Percentiles rank a stretch among this genome's conserved stretches.
These are phyloP conservation scores for Vitis riparia DNA, from an alignment of 164 flowering plant species.

Conservation along the genomic window DNA sequence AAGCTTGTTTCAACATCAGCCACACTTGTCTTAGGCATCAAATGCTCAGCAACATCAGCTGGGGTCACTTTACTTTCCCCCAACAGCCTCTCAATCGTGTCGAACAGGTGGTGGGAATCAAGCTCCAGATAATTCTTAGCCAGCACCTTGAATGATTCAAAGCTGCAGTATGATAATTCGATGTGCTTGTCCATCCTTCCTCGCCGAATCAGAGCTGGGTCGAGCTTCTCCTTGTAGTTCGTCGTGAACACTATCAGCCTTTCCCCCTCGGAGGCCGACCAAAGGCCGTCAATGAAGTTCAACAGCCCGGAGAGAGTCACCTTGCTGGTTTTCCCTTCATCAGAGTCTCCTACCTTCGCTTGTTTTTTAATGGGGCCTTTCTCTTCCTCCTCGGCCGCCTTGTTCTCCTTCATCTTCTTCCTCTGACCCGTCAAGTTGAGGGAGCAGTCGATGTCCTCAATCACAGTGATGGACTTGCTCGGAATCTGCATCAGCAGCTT, in stretches of 20 bases:
- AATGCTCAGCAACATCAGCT: background rate
- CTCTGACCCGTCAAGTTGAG: slow-evolving; percentile 14
- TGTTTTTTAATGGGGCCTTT: background rate
- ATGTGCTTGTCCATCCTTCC: slow-evolving; percentile 17
- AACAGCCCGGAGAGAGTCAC: slow-evolving; percentile 7
- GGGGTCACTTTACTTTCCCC: slow-evolving; percentile 6
- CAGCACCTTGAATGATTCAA: slow-evolving; percentile 5
- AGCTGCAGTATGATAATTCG: slow-evolving; percentile 8
- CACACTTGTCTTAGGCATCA: background rate
- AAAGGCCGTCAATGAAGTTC: background rate
- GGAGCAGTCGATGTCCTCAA: slow-evolving; percentile 19
- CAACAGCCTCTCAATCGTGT: background rate
- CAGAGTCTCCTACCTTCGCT: background rate
- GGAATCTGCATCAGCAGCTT: slow-evolving; percentile 15
- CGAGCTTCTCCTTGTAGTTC: slow-evolving; percentile 10
- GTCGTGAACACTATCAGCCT: slow-evolving; percentile 11
- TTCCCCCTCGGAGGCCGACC: slow-evolving; percentile 7
- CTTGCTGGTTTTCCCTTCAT: background rate
- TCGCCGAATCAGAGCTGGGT: background rate
- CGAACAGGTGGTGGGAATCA: slow-evolving; percentile 7
- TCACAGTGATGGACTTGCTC: slow-evolving; percentile 15
- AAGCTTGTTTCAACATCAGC: slow-evolving; percentile 7
- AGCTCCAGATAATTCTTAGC: slow-evolving; percentile 5
- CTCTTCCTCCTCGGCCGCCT: background rate
- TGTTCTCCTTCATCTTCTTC: slow-evolving; percentile 3